Base-by-base conservation (phyloP, 129 eudicot species). In the Chrysanthemum seticuspe region DNA sequence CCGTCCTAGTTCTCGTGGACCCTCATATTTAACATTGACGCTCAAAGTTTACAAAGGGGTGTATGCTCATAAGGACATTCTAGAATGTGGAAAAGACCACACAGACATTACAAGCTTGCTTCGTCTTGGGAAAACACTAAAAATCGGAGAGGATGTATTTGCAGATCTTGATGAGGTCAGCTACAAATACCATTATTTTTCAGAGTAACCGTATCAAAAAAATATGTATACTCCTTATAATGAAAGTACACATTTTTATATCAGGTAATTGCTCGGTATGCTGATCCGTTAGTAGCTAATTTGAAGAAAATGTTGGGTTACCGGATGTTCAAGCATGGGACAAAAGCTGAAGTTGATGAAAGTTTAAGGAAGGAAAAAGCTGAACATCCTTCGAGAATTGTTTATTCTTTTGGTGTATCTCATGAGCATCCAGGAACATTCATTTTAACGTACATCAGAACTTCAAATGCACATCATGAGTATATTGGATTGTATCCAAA, bases 361-460 rank as follows among this genome's bases (percentile, higher is more conserved):
- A 79, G 79, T 23, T 80, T 92, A 29, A 85, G 83, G 75, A 73
- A 73, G 71, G 98, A 92, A 73, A 92, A 92, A 70, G 64, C 82
- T 14, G 95, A 92, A 76, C 79, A 87, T 65, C 98, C 98, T 34
- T 76, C 70, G 76, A 87, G 96, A 63, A 92, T 89, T 53, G 91
- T 84, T 11, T 92, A 92, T 84, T 70, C 88, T 68, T 92, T 92
- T 80, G 96, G 98, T 52, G 85, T 87, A 54, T 89, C 95, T 55
- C 98, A 89, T 74, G 98, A 92, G 65, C 98, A 92, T 70, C 96
- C 98, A 21, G 98, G 98, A 55, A 77, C 92, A 18, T 89, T 92
- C 49, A 89, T 89, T 50, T 73, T 92, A 55, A 89, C 96, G 10
- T 92, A 89, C 74, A 92, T 92, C 74, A 68, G 95, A 40, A 87